phyloP scores from a whole-genome alignment of 2,329 filamentous ascomycete species.

The Ophiostoma ulmi region DNA sequence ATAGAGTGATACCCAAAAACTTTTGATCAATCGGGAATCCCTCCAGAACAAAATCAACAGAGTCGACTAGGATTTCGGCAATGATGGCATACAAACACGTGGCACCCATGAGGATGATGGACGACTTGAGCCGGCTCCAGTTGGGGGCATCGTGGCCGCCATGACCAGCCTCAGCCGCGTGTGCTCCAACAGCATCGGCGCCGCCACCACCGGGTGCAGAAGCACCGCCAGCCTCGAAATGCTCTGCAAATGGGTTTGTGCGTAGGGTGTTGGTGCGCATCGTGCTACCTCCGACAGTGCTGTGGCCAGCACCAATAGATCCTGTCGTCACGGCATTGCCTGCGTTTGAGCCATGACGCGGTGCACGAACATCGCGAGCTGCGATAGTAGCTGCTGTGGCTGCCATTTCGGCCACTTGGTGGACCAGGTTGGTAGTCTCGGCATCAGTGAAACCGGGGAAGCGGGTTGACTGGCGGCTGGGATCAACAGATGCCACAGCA shows the following conservation, averaged over 20 bases:
- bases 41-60: constrained; percentile 90
- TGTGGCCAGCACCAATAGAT: constrained; percentile 14
- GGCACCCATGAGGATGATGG: constrained; percentile 79
- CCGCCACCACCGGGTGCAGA: constrained; percentile 17
- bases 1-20: constrained; percentile 92
- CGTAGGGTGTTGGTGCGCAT: constrained; percentile 19
- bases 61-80: constrained; percentile 93
- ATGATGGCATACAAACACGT: constrained; percentile 94
- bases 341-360: constrained; percentile 21
- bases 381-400: constrained; percentile 86
- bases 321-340: constrained; percentile 24
- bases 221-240: constrained; percentile 20
- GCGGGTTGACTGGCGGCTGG: constrained; percentile 38
- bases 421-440: constrained; percentile 74
- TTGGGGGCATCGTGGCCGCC: constrained; percentile 97
- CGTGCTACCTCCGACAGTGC: constrained; percentile 1
- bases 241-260: constrained; percentile 20
- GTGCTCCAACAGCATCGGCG: constrained; percentile 3
- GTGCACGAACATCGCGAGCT: constrained; percentile 60
- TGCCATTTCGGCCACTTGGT: constrained; percentile 88
- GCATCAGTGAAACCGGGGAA: constrained; percentile 71
- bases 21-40: constrained; percentile 93
- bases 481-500: constrained; percentile 30
- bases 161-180: constrained; percentile 36
- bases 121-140: constrained; percentile 89